Base-by-base conservation (phyloP, 75 land plant species). In the Picea sitchensis region DNA sequence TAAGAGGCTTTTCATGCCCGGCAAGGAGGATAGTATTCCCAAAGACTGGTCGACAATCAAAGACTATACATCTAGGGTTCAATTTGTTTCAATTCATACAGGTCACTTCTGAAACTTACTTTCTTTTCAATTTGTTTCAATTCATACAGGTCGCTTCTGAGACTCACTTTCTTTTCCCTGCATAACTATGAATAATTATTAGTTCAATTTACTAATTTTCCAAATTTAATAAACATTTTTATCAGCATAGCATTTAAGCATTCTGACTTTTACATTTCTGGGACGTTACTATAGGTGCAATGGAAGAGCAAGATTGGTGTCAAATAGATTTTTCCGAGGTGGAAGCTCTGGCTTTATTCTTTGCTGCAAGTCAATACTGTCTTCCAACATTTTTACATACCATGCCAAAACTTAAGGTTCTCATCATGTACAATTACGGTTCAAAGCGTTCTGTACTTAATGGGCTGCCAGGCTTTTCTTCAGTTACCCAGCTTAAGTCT, bases 21-120 rank as follows among this genome's bases (percentile, higher is more conserved):
- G 76, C 44, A 87, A 84, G 75, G 89, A 90, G 54, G 21, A 57
- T 13, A 57, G 47, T 11, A 85, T 90, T 38, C 91, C 91, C 3
- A 90, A 80, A 59, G 85, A 87, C 32, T 90, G 91, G 91, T 72
- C 63, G 64, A 81, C 85, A 59, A 79, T 83, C 32, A 38, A 51
- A 7, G 85, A 85, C 76, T 51, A 81, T 36, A 78, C 87, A 34
- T 90, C 83, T 65, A 67, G 85, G 60, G 89, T 89, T 13, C 89
- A 81, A 57, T 57, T 90, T 78, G 87, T 90, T 41, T 90, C 91
- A 58, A 63, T 90, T 65, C 89, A 90, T 58, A 87, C 89, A 81
- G 91, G 91, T 90, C 81, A 18, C 2, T 20, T 20, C 73, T 34
- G 13, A 4, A 14, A 2, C 76, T 9, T 38, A 30, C 51, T 26